Base-by-base conservation (phyloP, 441 rosid genomes). In the Populus hybrid region DNA sequence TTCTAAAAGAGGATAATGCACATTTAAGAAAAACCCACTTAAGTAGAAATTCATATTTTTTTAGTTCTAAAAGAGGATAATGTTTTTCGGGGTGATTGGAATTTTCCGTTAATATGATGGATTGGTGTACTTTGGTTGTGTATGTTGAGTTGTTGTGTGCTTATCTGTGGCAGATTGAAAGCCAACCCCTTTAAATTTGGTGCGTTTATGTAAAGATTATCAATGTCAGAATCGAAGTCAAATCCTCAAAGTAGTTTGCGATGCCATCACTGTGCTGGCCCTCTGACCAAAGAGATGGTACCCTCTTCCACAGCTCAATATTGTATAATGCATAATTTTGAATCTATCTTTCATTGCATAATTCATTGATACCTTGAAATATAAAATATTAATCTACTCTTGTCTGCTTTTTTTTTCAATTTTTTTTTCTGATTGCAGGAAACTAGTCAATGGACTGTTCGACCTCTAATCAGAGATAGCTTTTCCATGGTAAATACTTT, bases 251-350 rank as follows among this genome's bases (percentile, higher is more conserved):
- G 38, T 71, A 81, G 68, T 40, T 24, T 83, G 69, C 83, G 91
- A 80, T 92, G 98, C 79, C 93, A 91, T 87, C 98, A 95, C 78
- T 95, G 99, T 73, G 99, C 98, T 12, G 98, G 97, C 45, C 98
- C 99, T 83, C 97, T 93, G 61, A 85, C 94, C 14, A 91, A 86
- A 86, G 87, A 89, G 78, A 86, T 87, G 97, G 98, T 92, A 83
- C 63, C 59, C 40, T 50, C 70, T 59, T 69, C 29, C 31, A 73
- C n/a, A 31, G n/a, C 71, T 42, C 45, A 76, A 16, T 29, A 8
- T 35, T 65, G 23, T 36, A 18, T 53, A 4, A 23, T 10, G 68
- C 69, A 67, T 12, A 24, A 71, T 21, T 70, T 56, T n/a, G 0
- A 16, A 12, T 24, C 11, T 67, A 31, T 33, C 8, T 29, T 20